Base-by-base conservation (phyloP, 2,329 filamentous ascomycete species). In the Cytospora schulzeri region DNA sequence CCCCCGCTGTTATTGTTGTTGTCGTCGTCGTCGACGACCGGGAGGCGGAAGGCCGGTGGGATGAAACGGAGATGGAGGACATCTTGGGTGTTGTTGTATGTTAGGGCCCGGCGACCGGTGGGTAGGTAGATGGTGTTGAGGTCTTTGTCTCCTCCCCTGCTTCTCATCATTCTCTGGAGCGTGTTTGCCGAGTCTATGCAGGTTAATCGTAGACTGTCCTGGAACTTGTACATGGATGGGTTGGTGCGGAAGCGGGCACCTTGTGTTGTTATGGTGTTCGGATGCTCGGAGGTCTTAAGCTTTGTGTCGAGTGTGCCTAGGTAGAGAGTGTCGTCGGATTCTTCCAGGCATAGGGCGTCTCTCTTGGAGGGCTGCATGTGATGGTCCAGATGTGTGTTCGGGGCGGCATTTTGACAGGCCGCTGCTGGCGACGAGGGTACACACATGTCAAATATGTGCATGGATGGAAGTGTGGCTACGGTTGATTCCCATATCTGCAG, bases 381-480 rank as follows among this genome's bases (percentile, higher is more conserved):
- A n/a, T 6, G 28, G 19, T 50, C 59, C 2, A 22, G 35, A 2
- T 17, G 19, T 28, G 38, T 28, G n/a, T 17, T 26, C 50, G 48
- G n/a, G 5, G 8, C n/a, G 11, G 17, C 2, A 7, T 22, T 51
- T 12, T 28, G 28, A 22, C 8, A 2, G 4, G 15, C 38, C 4
- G 24, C 7, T 8, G 22, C 35, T 12, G 52, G 60, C 17, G 41
- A 62, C 5, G 29, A 51, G n/a, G 69, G 68, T 5, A 66, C 53
- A 28, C 68, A 67, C 19, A 70, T 52, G 35, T 70, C 68, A 28
- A 70, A 71, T 52, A 70, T 33, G 50, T 71, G 69, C 64, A 71
- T 69, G 19, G 69, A 64, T 29, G 70, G 70, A 15, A 58, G 53
- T 26, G 64, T 28, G n/a, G 62, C 57, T 12, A 66, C 64, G 1